Conservation (phyloP, 352 stramenopile genomes). For the Saprolegnia parasitica region DNA sequence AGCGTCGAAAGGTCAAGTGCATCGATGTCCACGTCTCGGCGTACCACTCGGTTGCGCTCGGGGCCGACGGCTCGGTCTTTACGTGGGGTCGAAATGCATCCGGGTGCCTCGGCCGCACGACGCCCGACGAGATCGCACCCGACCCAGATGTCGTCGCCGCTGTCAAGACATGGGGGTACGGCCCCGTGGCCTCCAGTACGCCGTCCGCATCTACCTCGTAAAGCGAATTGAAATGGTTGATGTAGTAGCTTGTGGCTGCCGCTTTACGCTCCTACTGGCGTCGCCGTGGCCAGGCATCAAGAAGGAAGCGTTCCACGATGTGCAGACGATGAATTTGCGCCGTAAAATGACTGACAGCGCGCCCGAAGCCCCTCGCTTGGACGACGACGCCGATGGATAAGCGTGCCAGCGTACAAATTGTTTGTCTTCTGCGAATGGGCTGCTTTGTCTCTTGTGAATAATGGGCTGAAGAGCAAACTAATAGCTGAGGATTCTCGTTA, state of each 20-base stretch:
- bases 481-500: too few relatives aligned
- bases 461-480: too few relatives aligned
- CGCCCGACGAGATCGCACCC: constrained; percentile 33
- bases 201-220: constrained; percentile 17
- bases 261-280: constrained; percentile 59
- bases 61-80: constrained; percentile 54
- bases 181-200: constrained; percentile 16
- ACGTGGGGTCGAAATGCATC: constrained; percentile 59
- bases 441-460: too few relatives aligned
- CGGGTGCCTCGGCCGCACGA: constrained; percentile 49
- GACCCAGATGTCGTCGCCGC: constrained; percentile 51
- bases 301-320: background rate
- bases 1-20: constrained; percentile 49
- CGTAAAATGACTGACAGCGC: background rate
- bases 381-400: background rate
- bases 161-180: constrained; percentile 23
- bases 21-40: constrained; percentile 46
- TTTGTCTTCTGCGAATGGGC: too few relatives aligned
- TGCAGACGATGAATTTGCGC: constrained; percentile 1
- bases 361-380: background rate
- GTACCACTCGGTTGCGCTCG: constrained; percentile 53
- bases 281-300: constrained; percentile 35
- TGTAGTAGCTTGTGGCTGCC: constrained; percentile 47
- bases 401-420: background rate
- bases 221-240: constrained; percentile 41